phyloP scores from a whole-genome alignment of 441 rosid genomes.

The Geranium incanum region DNA sequence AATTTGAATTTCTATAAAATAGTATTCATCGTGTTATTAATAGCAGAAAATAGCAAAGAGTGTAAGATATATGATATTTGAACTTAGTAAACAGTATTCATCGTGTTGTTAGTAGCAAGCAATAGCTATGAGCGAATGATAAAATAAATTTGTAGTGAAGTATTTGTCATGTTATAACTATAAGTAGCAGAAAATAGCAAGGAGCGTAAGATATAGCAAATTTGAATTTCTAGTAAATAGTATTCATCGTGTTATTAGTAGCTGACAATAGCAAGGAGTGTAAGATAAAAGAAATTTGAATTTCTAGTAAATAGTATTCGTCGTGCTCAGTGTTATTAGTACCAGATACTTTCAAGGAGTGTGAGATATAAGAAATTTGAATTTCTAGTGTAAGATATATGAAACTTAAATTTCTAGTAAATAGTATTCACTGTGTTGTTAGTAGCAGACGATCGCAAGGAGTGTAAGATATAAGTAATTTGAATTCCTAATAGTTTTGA shows the following conservation, averaged over 20 bases:
- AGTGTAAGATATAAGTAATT: slow-evolving; percentile 13
- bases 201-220: slow-evolving; percentile 13
- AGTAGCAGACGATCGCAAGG: neutral
- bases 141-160: neutral
- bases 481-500: neutral
- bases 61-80: slow-evolving; percentile 13
- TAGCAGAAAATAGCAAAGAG: no score
- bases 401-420: no score
- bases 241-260: neutral
- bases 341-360: no score
- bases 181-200: no score
- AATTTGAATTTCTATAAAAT: neutral
- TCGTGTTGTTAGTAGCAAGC: neutral
- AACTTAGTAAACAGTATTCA: neutral
- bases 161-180: neutral
- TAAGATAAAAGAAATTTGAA: slow-evolving; percentile 14
- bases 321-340: neutral
- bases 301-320: neutral
- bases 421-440: neutral
- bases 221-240: neutral
- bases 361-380: slow-evolving; percentile 13
- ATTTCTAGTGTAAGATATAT: neutral
- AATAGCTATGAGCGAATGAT: slow-evolving; percentile 1
- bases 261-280: no score
- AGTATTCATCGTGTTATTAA: neutral